Conservation (phyloP, 2,329 filamentous ascomycete genomes). For the Penicillium sp. region DNA sequence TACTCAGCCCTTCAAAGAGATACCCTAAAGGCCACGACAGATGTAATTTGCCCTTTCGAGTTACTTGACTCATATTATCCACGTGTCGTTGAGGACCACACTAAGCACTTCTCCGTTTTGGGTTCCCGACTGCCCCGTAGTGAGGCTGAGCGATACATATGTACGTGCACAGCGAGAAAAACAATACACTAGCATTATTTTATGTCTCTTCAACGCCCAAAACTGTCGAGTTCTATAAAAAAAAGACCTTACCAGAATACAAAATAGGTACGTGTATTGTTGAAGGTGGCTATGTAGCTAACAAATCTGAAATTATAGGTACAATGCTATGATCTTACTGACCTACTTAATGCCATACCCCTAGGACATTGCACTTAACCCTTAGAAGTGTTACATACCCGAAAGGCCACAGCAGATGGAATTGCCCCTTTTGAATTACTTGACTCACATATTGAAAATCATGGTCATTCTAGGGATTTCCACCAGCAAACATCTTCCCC, state of each 20-base stretch:
- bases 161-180: not conserved
- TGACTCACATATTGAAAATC: no score
- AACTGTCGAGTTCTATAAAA: not conserved
- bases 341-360: conserved; percentile 21
- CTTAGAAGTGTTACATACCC: not conserved
- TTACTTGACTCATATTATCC: not conserved
- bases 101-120: conserved; percentile 3
- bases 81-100: not conserved
- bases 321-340: conserved; percentile 4
- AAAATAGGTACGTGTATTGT: no score
- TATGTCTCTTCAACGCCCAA: not conserved
- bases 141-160: conserved; percentile 4
- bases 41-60: not conserved
- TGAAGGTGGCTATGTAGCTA: no score
- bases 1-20: not conserved
- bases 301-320: not conserved
- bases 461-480: no score
- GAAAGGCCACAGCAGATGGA: not conserved
- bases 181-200: not conserved
- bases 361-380: not conserved
- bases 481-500: no score
- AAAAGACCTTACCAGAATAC: no score
- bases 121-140: conserved; percentile 12
- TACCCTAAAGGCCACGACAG: not conserved
- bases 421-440: not conserved